These are phyloP conservation scores for Rosellinia necatrix DNA, from an alignment of 2,329 filamentous ascomycete genomes.

Conservation along the genomic window DNA sequence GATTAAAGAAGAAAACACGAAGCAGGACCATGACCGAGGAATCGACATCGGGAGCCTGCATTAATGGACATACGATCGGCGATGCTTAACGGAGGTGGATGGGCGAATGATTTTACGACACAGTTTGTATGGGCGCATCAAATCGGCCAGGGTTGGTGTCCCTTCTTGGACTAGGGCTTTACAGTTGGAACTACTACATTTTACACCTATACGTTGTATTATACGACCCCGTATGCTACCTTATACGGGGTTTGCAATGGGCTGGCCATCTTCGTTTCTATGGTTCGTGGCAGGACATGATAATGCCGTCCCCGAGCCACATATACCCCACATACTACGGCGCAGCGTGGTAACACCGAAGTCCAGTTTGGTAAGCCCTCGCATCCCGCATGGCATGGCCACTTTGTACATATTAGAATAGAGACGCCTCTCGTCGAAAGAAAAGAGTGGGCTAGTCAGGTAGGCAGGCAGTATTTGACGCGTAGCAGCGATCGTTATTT, in stretches of 20 bases:
- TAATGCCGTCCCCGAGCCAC: not conserved
- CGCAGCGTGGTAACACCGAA: not conserved
- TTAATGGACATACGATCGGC: constrained; percentile 1
- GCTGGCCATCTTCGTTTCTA: constrained; percentile 26
- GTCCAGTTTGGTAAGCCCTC: not conserved
- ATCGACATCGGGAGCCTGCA: constrained; percentile 21
- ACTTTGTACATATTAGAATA: constrained; percentile 20
- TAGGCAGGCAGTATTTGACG: not conserved
- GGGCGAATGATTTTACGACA: constrained; percentile 23
- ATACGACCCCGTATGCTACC: constrained; percentile 18
- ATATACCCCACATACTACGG: not conserved
- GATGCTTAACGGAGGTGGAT: constrained; percentile 1
- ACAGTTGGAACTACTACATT: constrained; percentile 27
- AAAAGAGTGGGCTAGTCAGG: not conserved
- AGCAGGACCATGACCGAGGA: constrained; percentile 38
- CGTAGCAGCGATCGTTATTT: constrained; percentile 3
- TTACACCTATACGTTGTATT: constrained; percentile 36
- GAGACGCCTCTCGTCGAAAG: not conserved
- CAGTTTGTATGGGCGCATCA: constrained; percentile 6
- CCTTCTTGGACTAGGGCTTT: constrained; percentile 28
- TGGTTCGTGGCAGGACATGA: constrained; percentile 16
- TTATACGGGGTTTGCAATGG: constrained; percentile 11
- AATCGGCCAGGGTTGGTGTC: constrained; percentile 1
- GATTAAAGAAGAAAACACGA: constrained; percentile 49
- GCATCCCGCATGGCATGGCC: constrained; percentile 2